A percentile compares a stretch with the other conserved stretches of the same genome.
These are phyloP conservation scores for Russula ochroleuca DNA, from an alignment of 768 basidiomycete genomes.

Conservation along the genomic window DNA sequence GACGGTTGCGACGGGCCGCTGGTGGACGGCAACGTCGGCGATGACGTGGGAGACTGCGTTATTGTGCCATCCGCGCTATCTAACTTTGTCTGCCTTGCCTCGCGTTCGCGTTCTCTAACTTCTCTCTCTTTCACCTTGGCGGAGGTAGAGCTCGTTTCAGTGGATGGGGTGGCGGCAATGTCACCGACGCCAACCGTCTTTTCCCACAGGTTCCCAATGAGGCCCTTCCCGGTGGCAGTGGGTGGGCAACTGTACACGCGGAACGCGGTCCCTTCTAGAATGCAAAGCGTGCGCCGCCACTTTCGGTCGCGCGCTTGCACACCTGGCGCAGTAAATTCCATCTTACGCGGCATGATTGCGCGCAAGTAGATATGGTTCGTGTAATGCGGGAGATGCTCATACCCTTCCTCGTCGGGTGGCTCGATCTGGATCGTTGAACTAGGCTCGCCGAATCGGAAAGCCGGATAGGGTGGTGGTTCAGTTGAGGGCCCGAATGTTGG, in stretches of 20 bases:
- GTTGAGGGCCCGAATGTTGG: constrained; percentile 57
- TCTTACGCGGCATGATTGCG: constrained; percentile 81
- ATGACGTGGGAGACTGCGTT: background rate
- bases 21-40: background rate
- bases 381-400: constrained; percentile 75
- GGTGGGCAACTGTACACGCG: constrained; percentile 60
- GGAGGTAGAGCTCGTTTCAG: constrained; percentile 29
- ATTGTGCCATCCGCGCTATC: background rate
- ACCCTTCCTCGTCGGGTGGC: constrained; percentile 78
- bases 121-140: constrained; percentile 35
- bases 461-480: constrained; percentile 66
- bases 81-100: constrained; percentile 22
- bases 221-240: constrained; percentile 43
- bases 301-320: constrained; percentile 85
- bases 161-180: constrained; percentile 33
- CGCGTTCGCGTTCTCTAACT: constrained; percentile 33
- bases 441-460: constrained; percentile 36
- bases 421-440: constrained; percentile 37
- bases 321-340: constrained; percentile 86
- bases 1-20: background rate
- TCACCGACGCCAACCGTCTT: constrained; percentile 70
- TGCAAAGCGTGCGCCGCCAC: constrained; percentile 85
- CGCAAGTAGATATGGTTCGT: constrained; percentile 76
- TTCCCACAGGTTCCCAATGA: constrained; percentile 75
- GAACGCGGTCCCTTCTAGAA: constrained; percentile 89